phyloP scores from a whole-genome alignment of 257 asterid genomes.

The Gentiana straminea region DNA sequence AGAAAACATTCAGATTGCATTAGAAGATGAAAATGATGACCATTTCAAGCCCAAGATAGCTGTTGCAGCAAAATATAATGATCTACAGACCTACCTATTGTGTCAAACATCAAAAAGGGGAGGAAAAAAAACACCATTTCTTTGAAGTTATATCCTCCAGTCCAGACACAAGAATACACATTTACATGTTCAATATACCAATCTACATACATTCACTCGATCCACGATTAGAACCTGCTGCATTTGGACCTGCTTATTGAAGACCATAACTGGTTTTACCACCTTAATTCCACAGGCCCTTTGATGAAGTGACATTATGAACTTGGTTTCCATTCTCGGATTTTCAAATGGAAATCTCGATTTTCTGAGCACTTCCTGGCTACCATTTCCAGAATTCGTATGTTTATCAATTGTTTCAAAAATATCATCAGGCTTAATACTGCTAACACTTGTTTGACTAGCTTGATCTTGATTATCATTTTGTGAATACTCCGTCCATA shows the following conservation, averaged over 20 bases:
- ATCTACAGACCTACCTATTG: too few relatives aligned
- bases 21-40: slow-evolving; percentile 7
- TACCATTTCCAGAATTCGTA: slow-evolving; percentile 22
- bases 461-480: slow-evolving; percentile 9
- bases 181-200: slow-evolving; percentile 23
- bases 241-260: slow-evolving; percentile 22
- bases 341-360: slow-evolving; percentile 26
- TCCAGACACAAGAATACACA: slow-evolving; percentile 7
- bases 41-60: too few relatives aligned
- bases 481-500: slow-evolving; percentile 16
- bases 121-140: too few relatives aligned
- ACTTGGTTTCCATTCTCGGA: slow-evolving; percentile 21
- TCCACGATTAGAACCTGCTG: slow-evolving; percentile 19
- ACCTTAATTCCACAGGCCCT: slow-evolving; percentile 21
- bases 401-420: slow-evolving; percentile 15
- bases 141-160: slow-evolving; percentile 8
- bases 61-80: too few relatives aligned
- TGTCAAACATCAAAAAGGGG: too few relatives aligned
- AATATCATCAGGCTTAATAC: slow-evolving; percentile 12
- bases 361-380: slow-evolving; percentile 28
- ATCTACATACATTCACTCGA: slow-evolving; percentile 28
- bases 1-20: slow-evolving; percentile 15
- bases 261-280: slow-evolving; percentile 12
- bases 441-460: slow-evolving; percentile 1
- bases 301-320: slow-evolving; percentile 15